phyloP scores from a whole-genome alignment of 2,329 filamentous ascomycete genomes.

The Ophiostoma australiae region DNA sequence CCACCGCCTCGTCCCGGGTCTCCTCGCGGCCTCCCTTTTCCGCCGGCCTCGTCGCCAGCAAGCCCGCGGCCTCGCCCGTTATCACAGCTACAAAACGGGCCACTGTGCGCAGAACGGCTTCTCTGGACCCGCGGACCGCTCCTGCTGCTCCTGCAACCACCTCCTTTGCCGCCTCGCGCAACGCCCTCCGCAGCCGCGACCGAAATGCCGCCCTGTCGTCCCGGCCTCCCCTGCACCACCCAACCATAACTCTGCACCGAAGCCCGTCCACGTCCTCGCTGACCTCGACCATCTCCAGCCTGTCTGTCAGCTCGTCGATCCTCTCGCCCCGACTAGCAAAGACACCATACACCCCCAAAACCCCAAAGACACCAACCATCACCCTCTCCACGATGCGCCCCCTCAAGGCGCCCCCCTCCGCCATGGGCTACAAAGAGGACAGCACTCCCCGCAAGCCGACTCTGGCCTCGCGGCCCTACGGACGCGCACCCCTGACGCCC shows the following conservation, averaged over 20 bases:
- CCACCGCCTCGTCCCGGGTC: not conserved
- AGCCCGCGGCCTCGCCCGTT: not conserved
- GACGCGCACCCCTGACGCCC: constrained; percentile 48
- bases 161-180: constrained; percentile 26
- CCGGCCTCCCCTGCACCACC: constrained; percentile 14
- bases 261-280: not conserved
- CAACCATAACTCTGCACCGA: constrained; percentile 16
- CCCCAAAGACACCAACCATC: not conserved
- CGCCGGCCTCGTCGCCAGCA: not conserved
- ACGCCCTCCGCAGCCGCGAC: constrained; percentile 30
- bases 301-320: not conserved
- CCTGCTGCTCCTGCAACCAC: constrained; percentile 25
- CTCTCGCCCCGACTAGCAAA: not conserved
- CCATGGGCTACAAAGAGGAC: constrained; percentile 37
- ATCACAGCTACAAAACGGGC: not conserved
- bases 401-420: constrained; percentile 28
- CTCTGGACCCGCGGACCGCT: not conserved
- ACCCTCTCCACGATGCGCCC: constrained; percentile 21
- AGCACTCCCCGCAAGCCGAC: constrained; percentile 54
- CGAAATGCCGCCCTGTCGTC: constrained; percentile 37
- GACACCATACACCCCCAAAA: not conserved
- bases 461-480: constrained; percentile 57
- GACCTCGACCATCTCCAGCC: constrained; percentile 18
- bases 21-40: constrained; percentile 6
- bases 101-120: not conserved